Evolutionary conservation across 1,139 yeast genomes (phyloP), one percentile per base, ranked within the genome.

Genomic region (Yarrowia galli): DNA sequence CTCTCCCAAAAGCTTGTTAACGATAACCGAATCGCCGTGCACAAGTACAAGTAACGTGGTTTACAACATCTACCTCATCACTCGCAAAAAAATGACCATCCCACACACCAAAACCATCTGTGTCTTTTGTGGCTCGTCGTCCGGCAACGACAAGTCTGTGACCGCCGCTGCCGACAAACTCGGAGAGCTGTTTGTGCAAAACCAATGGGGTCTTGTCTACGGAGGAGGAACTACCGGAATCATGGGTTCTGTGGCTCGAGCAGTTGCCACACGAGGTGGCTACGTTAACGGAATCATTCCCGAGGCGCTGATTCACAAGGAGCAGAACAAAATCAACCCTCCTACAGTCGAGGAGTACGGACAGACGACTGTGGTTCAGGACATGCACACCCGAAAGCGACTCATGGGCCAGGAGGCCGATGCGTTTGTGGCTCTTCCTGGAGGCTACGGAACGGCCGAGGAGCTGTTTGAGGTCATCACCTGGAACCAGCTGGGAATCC

Each of bases 391-490:
- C 3, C 84, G 97, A 75, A 92, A 92, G 81, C 83, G 88, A 75
- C 76, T 89, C 82, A 92, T 92, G 97, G 96, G 93, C 20, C 84
- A 86, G 75, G 92, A 89, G 77, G 88, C 96, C n/a, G 87, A 87
- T 72, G 97, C 96, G 0, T 92, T 92, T 77, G 85, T 92, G 66
- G 97, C 97, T 0, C 82, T 92, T 79, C 97, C 97, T 20, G 97
- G 97, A 70, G 97, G 97, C 15, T 91, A 88, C 76, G 97, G 97
- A 67, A 91, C 97, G 5, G 80, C 91, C 74, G 97, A 92, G 79
- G 97, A 92, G 79, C 82, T 92, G 71, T 88, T 92, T 88, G 97
- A 92, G 80, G 89, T 91, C 68, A 89, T 90, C 67, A 92, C 97
- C 6, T 92, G 97, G 95, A 87, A 88, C 70, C 97, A 92, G 80